Evolutionary conservation across 2,329 filamentous ascomycete species (phyloP).

Genomic region (Dryadomyces quercivorus): DNA sequence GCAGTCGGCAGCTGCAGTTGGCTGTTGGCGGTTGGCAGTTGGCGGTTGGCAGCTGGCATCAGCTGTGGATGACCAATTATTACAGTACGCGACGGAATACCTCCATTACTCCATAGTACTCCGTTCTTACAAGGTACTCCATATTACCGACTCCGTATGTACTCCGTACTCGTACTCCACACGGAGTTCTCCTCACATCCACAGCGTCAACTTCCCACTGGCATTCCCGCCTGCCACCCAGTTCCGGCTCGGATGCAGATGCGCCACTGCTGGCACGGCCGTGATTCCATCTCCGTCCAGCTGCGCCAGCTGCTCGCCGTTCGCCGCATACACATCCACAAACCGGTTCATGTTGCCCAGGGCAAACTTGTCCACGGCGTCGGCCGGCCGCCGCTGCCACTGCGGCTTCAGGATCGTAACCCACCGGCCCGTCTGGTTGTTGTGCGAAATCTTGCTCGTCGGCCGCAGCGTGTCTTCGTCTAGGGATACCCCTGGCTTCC

Average conservation of each 20-base stretch:
- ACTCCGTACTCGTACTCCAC: no score
- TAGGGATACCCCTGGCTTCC: conserved; percentile 47
- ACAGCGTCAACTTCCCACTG: conserved; percentile 84
- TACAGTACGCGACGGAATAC: no score
- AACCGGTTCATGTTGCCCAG: conserved; percentile 98
- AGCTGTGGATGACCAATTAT: no score
- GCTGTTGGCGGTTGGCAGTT: no score
- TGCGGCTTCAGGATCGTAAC: conserved; percentile 74
- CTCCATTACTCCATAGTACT: no score
- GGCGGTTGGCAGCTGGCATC: no score
- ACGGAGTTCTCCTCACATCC: no score
- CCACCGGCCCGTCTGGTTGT: conserved; percentile 93
- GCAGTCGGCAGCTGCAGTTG: no score
- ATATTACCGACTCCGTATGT: no score
- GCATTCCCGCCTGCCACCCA: conserved; percentile 91
- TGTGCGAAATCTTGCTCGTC: conserved; percentile 59
- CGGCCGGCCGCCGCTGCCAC: conserved; percentile 72
- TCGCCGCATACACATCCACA: conserved; percentile 74
- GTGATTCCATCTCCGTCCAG: conserved; percentile 82
- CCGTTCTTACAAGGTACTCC: no score
- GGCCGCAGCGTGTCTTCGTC: conserved; percentile 54
- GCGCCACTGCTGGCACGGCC: conserved; percentile 83
- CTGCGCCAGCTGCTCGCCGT: conserved; percentile 81
- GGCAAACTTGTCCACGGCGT: conserved; percentile 74
- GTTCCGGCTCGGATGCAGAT: conserved; percentile 75